phyloP scores from a whole-genome alignment of 805 yeast species.

The Sporopachydermia quercuum region DNA sequence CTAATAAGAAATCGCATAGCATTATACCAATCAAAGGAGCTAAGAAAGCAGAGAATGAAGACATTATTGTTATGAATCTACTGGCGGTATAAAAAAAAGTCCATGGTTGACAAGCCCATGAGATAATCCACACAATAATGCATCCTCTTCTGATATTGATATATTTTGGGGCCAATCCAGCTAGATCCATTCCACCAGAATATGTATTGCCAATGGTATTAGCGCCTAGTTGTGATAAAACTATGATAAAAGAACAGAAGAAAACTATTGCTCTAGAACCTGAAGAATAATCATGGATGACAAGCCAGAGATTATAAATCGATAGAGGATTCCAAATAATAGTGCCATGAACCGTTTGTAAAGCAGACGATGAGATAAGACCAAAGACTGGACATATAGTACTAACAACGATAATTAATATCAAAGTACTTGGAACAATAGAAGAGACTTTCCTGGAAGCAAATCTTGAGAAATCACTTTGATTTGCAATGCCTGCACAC shows the following conservation, averaged over 20 bases:
- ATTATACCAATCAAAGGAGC: slow-evolving; percentile 25
- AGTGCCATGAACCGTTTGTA: slow-evolving; percentile 24
- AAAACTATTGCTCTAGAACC: slow-evolving; percentile 33
- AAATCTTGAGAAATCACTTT: slow-evolving; percentile 28
- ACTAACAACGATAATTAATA: slow-evolving; percentile 25
- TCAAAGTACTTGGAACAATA: slow-evolving; percentile 23
- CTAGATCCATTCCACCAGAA: slow-evolving; percentile 36
- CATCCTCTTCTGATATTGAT: slow-evolving; percentile 32
- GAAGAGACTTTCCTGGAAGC: slow-evolving; percentile 23
- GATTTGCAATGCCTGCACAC: slow-evolving; percentile 25
- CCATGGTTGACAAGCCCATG: slow-evolving; percentile 28
- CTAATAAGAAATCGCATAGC: slow-evolving; percentile 24
- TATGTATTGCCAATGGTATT: slow-evolving; percentile 28
- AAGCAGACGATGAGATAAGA: slow-evolving; percentile 28
- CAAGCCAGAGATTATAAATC: slow-evolving; percentile 25
- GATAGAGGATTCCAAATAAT: slow-evolving; percentile 33
- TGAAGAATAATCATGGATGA: slow-evolving; percentile 22
- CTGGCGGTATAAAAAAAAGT: slow-evolving; percentile 21
- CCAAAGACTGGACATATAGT: slow-evolving; percentile 32
- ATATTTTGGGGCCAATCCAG: slow-evolving; percentile 30
- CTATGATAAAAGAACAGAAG: slow-evolving; percentile 23
- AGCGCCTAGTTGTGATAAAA: slow-evolving; percentile 21
- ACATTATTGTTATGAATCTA: slow-evolving; percentile 21
- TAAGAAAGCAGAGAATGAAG: slow-evolving; percentile 23
- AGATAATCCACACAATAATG: slow-evolving; percentile 18